Conservation (phyloP, 805 yeast genomes). For the Pichia heedii region DNA sequence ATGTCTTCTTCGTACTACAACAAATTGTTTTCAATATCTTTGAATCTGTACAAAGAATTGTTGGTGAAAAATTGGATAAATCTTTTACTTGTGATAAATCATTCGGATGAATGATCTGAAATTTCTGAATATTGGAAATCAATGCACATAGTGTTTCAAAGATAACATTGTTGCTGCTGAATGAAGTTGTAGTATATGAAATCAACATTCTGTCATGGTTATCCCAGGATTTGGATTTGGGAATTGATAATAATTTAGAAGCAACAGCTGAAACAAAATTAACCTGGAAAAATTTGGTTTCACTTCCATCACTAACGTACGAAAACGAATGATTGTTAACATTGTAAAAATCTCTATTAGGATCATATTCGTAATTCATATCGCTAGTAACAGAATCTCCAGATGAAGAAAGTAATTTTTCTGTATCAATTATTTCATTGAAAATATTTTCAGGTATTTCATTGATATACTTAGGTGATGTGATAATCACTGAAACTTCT, state of each 20-base stretch:
- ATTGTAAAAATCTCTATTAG: constrained; percentile 16
- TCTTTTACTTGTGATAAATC: constrained; percentile 6
- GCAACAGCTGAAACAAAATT: constrained; percentile 30
- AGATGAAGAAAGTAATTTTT: neutral
- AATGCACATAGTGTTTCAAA: constrained; percentile 34
- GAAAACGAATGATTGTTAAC: constrained; percentile 23
- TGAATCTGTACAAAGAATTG: constrained; percentile 27
- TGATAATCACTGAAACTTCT: neutral
- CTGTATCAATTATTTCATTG: neutral
- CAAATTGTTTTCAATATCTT: constrained; percentile 18
- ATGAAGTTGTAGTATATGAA: constrained; percentile 10
- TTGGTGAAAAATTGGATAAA: constrained; percentile 17
- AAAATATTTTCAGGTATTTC: neutral
- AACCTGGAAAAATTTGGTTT: constrained; percentile 24
- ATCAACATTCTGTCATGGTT: constrained; percentile 20
- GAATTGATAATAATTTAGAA: constrained; percentile 27
- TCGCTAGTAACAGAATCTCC: neutral
- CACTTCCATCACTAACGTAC: constrained; percentile 15
- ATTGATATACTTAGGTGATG: neutral
- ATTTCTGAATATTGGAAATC: constrained; percentile 25
- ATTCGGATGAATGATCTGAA: constrained; percentile 15
- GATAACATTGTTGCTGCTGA: constrained; percentile 18
- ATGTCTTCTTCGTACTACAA: constrained; percentile 11
- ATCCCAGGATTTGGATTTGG: constrained; percentile 22
- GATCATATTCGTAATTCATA: constrained; percentile 13